Percentiles rank a stretch among this genome's conserved stretches.
Conservation (phyloP, 306 rosid genomes). For the Canavalia ensiformis region DNA sequence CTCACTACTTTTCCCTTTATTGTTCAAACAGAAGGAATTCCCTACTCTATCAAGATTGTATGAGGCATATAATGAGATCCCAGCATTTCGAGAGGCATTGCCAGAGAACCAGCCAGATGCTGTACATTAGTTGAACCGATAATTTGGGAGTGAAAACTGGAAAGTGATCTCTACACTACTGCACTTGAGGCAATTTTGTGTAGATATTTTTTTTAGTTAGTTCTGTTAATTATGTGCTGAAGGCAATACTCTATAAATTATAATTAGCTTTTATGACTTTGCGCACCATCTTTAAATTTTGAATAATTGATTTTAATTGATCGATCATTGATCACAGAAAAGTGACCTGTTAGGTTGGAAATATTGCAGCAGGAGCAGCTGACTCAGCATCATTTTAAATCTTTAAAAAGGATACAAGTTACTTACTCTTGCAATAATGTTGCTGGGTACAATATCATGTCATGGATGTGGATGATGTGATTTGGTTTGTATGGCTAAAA, state of each 20-base stretch:
- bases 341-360: neutral
- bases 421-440: neutral
- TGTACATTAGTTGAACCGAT: conserved; percentile 36
- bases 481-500: neutral
- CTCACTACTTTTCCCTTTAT: neutral
- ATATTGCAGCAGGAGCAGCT: neutral
- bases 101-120: conserved; percentile 75
- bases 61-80: conserved; percentile 58
- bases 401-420: neutral
- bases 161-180: neutral
- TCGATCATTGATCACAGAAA: conserved; percentile 34
- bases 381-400: neutral
- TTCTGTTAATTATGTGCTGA: neutral
- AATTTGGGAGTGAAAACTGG: conserved; percentile 12
- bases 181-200: neutral
- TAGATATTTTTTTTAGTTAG: neutral
- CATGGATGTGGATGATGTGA: neutral
- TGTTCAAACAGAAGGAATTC: conserved; percentile 58
- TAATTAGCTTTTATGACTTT: neutral
- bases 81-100: conserved; percentile 63
- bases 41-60: conserved; percentile 63
- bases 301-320: conserved; percentile 13
- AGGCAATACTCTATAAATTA: neutral
- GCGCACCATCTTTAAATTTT: neutral
- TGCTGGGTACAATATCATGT: neutral